Evolutionary conservation across 2,329 filamentous ascomycete species (phyloP), one percentile per base, ranked within the genome.

Genomic region (Metarhizium robertsii): DNA sequence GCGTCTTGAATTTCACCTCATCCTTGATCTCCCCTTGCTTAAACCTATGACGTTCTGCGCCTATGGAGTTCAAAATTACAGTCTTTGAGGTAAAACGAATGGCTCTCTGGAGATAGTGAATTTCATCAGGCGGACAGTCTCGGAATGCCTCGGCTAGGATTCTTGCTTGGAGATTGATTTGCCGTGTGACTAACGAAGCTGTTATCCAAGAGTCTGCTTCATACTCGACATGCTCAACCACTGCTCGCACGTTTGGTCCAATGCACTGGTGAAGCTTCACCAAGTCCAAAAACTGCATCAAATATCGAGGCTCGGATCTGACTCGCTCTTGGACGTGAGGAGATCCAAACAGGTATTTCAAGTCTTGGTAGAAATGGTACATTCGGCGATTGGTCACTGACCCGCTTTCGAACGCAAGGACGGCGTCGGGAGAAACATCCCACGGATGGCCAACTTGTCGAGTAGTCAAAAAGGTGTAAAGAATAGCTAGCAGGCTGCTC

Each of bases 201-300:
- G 90, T 95, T 53, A 99, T 97, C 94, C 94, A 99, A 20, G 90
- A 88, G 71, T 99, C 95, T 2, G 92, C 95, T 71, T 99, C 94
- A 66, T 97, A 99, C 69, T 99, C 95, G 36, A 99, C 89, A 68
- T 99, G 94, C 66, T 97, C 94, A 16, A 92, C 91, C 25, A 96
- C 83, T 2, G 92, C 94, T 59, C 95, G 66, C 30, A 92, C 79
- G 64, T 97, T 99, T 1, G 94, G 94, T 63, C 92, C 96, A 55
- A 99, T 96, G 32, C 94, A 92, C 73, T 99, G 95, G 61, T 96
- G 92, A 49, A 99, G 80, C 70, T 96, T 96, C 60, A 96, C 90
- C 16, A 99, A 77, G 67, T 99, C 95, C 48, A 99, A 76, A 71
- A 97, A 99, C 66, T 99, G 95, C 68, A 95, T 78, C 55, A 96